Base-by-base conservation (phyloP, 345 rosid genomes). In the Diplotaxis tenuifolia region DNA sequence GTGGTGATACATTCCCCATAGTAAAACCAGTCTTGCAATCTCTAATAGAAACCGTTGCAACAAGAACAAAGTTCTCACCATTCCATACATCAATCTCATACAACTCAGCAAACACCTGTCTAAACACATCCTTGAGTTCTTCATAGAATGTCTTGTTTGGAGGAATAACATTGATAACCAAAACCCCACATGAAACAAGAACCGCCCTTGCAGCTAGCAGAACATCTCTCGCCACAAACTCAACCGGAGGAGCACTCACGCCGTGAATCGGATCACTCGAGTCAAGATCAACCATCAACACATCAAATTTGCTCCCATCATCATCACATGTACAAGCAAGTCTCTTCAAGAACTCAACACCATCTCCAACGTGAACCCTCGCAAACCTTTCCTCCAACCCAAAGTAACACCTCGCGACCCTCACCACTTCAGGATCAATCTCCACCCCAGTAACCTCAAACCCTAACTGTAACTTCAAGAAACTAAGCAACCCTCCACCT, bases 231-330 rank as follows among this genome's bases (percentile, higher is more conserved):
- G 68, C 65, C 38, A 87, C 61, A 77, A 90, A 86, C 66, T 85
- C 92, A 29, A 77, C 6, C 1, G 96, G 97, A 6, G 97, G 97
- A 59, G 96, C 96, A 65, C 80, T 82, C 19, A 81, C 27, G 40
- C 95, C 93, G 29, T 73, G 84, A 28, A 75, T 53, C 6, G 78
- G 75, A 82, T 88, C 85, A 12, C 38, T 75, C 0, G 92, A 84
- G 77, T 95, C 93, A 18, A 95, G 76, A 84, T 95, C 96, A 79
- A 95, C 89, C 97, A 90, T 87, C 61, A 89, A 67, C 11, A 82
- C 89, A 75, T 93, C 94, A 80, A 91, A 93, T 14, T 75, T 74
- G 5, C 32, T 10, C 19, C 5, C 10, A 53, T 4, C 77, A 19
- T 49, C 38, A 18, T 6, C 58, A 50, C 45, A 50, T 16, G 38